Percentiles rank a stretch among this genome's conserved stretches.
These are phyloP conservation scores for Debaryomyces fabryi DNA, from an alignment of 1,139 yeast species.

Conservation along the genomic window DNA sequence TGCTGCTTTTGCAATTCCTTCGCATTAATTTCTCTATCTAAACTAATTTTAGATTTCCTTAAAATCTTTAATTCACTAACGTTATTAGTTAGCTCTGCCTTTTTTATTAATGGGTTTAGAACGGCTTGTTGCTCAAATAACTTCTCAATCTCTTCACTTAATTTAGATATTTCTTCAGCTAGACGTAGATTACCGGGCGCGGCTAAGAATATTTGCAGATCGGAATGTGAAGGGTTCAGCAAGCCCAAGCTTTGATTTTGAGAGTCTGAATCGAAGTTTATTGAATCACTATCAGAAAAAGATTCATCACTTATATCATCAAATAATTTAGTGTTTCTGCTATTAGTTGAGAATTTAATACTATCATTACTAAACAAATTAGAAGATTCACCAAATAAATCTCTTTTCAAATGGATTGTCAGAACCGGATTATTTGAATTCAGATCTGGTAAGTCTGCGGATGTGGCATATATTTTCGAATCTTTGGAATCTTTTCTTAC, in stretches of 20 bases:
- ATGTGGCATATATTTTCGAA: background rate
- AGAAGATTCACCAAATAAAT: constrained; percentile 41
- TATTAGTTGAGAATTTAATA: constrained; percentile 10
- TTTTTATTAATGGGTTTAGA: constrained; percentile 65
- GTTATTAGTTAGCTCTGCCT: constrained; percentile 84
- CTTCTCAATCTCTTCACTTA: constrained; percentile 61
- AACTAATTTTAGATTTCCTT: constrained; percentile 63
- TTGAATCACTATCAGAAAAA: constrained; percentile 36
- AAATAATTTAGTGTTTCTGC: constrained; percentile 33
- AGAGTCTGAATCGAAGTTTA: constrained; percentile 25
- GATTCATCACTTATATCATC: constrained; percentile 41
- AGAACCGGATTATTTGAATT: constrained; percentile 2
- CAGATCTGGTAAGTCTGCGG: background rate
- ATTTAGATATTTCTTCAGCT: constrained; percentile 62
- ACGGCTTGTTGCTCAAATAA: constrained; percentile 65
- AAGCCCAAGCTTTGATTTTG: constrained; percentile 16
- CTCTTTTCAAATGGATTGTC: constrained; percentile 30
- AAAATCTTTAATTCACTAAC: constrained; percentile 67
- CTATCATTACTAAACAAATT: constrained; percentile 29
- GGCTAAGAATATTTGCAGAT: constrained; percentile 46
- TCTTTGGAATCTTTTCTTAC: constrained; percentile 9
- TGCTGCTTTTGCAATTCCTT: constrained; percentile 81
- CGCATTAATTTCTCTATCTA: constrained; percentile 68
- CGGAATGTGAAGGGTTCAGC: constrained; percentile 15
- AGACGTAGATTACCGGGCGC: constrained; percentile 72